Percentiles rank a stretch among this genome's conserved stretches.
phyloP scores from a whole-genome alignment of 441 rosid genomes.

The Croton setiger region DNA sequence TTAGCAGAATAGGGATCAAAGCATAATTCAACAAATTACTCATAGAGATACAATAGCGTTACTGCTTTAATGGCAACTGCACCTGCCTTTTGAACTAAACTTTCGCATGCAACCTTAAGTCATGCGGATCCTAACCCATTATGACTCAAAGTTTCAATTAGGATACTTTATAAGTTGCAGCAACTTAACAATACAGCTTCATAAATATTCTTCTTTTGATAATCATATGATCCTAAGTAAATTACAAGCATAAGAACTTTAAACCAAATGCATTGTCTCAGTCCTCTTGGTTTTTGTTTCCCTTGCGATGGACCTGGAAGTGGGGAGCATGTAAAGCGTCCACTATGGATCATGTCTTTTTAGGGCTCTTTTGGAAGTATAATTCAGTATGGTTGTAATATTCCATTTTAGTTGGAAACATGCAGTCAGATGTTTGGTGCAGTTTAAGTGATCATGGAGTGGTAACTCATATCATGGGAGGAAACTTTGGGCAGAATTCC shows the following conservation, averaged over 20 bases:
- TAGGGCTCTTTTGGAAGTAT: no score
- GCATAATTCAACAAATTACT: neutral
- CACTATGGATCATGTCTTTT: no score
- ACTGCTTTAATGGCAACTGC: neutral
- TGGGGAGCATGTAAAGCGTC: no score
- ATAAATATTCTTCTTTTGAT: neutral
- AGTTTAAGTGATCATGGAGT: no score
- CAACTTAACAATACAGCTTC: neutral
- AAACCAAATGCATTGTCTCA: neutral
- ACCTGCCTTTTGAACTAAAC: neutral
- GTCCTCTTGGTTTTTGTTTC: no score
- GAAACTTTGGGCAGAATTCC: no score
- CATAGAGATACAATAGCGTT: neutral
- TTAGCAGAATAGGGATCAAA: neutral
- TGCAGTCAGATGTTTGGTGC: no score
- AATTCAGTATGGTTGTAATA: no score
- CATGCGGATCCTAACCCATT: neutral
- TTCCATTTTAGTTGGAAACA: no score
- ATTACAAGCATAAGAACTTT: neutral
- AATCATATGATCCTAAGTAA: neutral
- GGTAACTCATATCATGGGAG: no score
- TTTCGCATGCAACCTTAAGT: constrained; percentile 8
- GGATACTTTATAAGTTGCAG: neutral
- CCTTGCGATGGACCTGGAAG: no score
- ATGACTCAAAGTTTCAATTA: neutral